Evolutionary conservation across 2,329 filamentous ascomycete genomes (phyloP).

Genomic region (Plenodomus biglobosus): DNA sequence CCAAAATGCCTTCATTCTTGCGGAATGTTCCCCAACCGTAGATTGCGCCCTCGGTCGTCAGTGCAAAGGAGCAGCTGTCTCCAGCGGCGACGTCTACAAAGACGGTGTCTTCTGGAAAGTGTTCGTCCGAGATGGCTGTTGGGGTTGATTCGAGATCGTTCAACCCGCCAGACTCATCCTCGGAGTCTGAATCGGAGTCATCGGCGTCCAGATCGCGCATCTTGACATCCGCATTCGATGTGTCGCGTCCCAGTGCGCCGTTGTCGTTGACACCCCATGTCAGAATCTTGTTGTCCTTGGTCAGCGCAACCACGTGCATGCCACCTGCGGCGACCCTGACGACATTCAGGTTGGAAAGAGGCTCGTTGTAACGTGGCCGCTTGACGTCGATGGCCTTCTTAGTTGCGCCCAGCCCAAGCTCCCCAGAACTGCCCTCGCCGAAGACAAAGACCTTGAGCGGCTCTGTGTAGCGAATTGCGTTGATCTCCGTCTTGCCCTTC

Average conservation of each 20-base stretch:
- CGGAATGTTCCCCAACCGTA: slow-evolving; percentile 86
- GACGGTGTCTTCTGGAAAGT: slow-evolving; percentile 62
- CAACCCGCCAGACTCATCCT: slow-evolving; percentile 62
- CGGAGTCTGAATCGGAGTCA: slow-evolving; percentile 49
- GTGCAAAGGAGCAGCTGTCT: slow-evolving; percentile 73
- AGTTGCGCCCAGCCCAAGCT: slow-evolving; percentile 73
- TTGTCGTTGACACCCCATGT: slow-evolving; percentile 90
- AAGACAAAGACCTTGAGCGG: slow-evolving; percentile 76
- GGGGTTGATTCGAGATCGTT: slow-evolving; percentile 75
- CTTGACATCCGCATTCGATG: slow-evolving; percentile 64
- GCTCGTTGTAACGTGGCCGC: slow-evolving; percentile 69
- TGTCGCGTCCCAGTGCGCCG: slow-evolving; percentile 75
- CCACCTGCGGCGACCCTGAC: slow-evolving; percentile 77
- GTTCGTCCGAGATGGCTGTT: slow-evolving; percentile 55
- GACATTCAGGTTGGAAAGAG: slow-evolving; percentile 63
- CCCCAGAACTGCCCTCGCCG: slow-evolving; percentile 76
- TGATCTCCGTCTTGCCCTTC: slow-evolving; percentile 55
- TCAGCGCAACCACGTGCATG: slow-evolving; percentile 78
- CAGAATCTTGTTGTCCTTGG: slow-evolving; percentile 76
- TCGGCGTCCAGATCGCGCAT: slow-evolving; percentile 56
- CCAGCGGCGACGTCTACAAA: slow-evolving; percentile 70
- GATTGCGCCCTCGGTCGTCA: slow-evolving; percentile 73
- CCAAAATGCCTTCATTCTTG: slow-evolving; percentile 66
- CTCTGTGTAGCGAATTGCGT: slow-evolving; percentile 61
- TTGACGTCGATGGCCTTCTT: slow-evolving; percentile 71